Evolutionary conservation across 2,329 filamentous ascomycete species (phyloP).

Genomic region (Hypoxylon sp.): DNA sequence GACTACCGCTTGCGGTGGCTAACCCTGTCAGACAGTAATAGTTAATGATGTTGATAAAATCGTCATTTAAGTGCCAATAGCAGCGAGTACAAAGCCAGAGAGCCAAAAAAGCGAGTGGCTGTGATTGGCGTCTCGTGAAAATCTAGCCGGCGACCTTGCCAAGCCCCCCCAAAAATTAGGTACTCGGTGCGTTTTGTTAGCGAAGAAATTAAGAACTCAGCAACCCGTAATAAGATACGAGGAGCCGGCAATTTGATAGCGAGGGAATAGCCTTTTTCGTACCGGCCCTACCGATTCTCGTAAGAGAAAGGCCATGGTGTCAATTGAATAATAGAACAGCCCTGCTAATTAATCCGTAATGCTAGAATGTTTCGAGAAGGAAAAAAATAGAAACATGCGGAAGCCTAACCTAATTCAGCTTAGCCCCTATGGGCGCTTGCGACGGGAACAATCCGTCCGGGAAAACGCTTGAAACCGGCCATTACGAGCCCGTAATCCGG

Average conservation of each 20-base stretch:
- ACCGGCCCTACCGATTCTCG: slow-evolving; percentile 18
- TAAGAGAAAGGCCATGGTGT: slow-evolving; percentile 5
- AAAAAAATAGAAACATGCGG: slow-evolving; percentile 36
- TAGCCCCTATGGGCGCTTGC: neutral
- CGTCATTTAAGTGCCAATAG: slow-evolving; percentile 37
- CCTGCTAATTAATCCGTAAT: too few relatives aligned
- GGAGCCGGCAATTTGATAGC: neutral
- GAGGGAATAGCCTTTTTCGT: slow-evolving; percentile 19
- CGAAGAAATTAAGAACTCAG: slow-evolving; percentile 7
- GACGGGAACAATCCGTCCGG: slow-evolving; percentile 5
- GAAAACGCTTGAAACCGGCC: slow-evolving; percentile 20
- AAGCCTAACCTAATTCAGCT: slow-evolving; percentile 21
- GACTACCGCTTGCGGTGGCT: slow-evolving; percentile 3
- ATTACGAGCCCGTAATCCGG: slow-evolving; percentile 2
- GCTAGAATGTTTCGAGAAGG: slow-evolving; percentile 24
- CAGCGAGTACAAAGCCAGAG: slow-evolving; percentile 3
- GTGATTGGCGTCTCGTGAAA: slow-evolving; percentile 19
- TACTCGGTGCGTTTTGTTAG: slow-evolving; percentile 7
- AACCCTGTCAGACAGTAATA: slow-evolving; percentile 16
- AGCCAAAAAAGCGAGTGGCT: slow-evolving; percentile 27
- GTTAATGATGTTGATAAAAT: slow-evolving; percentile 28
- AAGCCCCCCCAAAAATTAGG: slow-evolving; percentile 15
- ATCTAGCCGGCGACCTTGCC: slow-evolving; percentile 9
- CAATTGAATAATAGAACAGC: slow-evolving; percentile 13
- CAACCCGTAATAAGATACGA: slow-evolving; percentile 24